Conservation (phyloP, 164 flowering plant species). For the Nymphaea thermarum region DNA sequence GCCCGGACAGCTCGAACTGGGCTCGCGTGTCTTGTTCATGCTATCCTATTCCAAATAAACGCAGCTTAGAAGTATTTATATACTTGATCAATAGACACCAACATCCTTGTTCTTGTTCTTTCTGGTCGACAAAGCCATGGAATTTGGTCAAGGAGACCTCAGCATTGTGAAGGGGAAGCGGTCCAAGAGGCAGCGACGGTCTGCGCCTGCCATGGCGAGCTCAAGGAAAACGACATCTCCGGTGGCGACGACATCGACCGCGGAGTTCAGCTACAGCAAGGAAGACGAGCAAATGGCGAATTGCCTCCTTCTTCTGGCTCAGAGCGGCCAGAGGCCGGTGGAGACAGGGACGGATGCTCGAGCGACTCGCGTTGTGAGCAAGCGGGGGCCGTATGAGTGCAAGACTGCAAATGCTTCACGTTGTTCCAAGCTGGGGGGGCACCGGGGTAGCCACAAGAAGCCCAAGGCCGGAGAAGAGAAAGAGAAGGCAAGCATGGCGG, state of each 20-base stretch:
- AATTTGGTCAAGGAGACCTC: too few relatives aligned
- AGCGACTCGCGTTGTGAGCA: background rate
- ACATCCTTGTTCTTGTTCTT: too few relatives aligned
- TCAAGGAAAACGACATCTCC: too few relatives aligned
- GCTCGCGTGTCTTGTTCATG: too few relatives aligned
- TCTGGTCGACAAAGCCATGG: constrained; percentile 25
- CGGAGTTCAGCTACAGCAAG: constrained; percentile 12
- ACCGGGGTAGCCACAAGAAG: constrained; percentile 58
- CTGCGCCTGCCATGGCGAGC: constrained; percentile 8
- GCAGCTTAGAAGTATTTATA: too few relatives aligned
- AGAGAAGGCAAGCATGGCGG: background rate
- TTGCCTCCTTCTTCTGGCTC: constrained; percentile 47
- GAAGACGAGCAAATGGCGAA: constrained; percentile 58
- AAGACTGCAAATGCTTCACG: constrained; percentile 37
- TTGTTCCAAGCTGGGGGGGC: constrained; percentile 73
- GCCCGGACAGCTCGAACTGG: too few relatives aligned
- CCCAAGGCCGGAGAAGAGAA: constrained; percentile 10
- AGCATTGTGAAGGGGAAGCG: constrained; percentile 34
- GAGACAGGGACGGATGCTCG: too few relatives aligned
- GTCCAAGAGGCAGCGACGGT: constrained; percentile 35
- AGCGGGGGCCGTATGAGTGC: constrained; percentile 31
- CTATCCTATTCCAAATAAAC: too few relatives aligned
- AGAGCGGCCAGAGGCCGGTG: background rate
- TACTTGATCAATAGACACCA: too few relatives aligned
- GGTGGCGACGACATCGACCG: too few relatives aligned